A percentile compares a stretch with the other conserved stretches of the same genome.
Conservation (phyloP, 441 rosid genomes). For the Erodium moschatum region DNA sequence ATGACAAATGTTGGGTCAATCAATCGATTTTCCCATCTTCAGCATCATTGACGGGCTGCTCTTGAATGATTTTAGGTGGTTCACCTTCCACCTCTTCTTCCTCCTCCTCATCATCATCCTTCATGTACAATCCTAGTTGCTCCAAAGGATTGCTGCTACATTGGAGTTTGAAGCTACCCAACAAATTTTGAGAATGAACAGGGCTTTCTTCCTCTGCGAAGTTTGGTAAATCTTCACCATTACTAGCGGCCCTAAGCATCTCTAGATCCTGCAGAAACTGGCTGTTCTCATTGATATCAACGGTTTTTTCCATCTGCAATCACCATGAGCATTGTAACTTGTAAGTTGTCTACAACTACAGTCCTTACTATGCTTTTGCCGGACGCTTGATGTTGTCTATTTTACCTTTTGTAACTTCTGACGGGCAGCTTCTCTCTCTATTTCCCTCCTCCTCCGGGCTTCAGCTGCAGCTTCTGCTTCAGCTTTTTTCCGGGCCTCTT, state of each 20-base stretch:
- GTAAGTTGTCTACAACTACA: background rate
- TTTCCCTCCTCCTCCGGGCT: slow-evolving; percentile 65
- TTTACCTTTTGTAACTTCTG: slow-evolving; percentile 67
- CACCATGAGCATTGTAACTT: background rate
- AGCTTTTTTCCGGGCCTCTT: slow-evolving; percentile 63
- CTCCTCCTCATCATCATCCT: slow-evolving; percentile 67
- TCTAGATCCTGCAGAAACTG: slow-evolving; percentile 73
- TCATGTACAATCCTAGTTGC: slow-evolving; percentile 73
- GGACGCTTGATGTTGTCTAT: background rate
- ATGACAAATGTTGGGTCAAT: background rate
- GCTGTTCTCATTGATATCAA: slow-evolving; percentile 68
- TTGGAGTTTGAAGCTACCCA: slow-evolving; percentile 64
- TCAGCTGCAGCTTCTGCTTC: slow-evolving; percentile 73
- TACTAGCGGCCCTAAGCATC: slow-evolving; percentile 46
- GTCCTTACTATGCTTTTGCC: background rate
- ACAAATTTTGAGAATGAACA: slow-evolving; percentile 29
- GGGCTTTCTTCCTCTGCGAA: slow-evolving; percentile 51
- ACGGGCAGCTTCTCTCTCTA: slow-evolving; percentile 86
- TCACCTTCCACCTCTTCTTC: slow-evolving; percentile 37
- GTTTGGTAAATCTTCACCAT: slow-evolving; percentile 39
- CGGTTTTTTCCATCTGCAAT: slow-evolving; percentile 84
- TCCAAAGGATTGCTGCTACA: slow-evolving; percentile 59
- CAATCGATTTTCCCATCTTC: slow-evolving; percentile 51
- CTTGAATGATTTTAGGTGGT: slow-evolving; percentile 23
- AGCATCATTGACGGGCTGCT: slow-evolving; percentile 33